phyloP scores from a whole-genome alignment of 2,329 filamentous ascomycete species.

The Trichoderma sp. region DNA sequence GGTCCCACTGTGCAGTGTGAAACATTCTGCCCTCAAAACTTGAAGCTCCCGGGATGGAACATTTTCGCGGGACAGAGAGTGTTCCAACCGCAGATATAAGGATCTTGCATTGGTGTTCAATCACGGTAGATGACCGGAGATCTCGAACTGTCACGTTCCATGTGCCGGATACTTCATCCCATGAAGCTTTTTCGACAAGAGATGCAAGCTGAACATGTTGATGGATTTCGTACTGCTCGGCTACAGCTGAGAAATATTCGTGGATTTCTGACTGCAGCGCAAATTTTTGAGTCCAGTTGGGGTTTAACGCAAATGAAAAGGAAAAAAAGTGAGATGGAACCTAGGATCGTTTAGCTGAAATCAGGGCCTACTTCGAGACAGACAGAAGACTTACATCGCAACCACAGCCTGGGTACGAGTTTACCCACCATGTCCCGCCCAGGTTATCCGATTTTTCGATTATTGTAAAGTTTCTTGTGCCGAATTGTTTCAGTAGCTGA shows the following conservation, averaged over 20 bases:
- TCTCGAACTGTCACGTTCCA: constrained; percentile 34
- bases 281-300: constrained; percentile 36
- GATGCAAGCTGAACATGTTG: constrained; percentile 32
- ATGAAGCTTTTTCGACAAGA: constrained; percentile 33
- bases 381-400: constrained; percentile 32
- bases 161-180: constrained; percentile 32
- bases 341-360: constrained; percentile 15
- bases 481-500: constrained; percentile 32
- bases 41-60: constrained; percentile 32
- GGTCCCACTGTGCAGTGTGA: constrained; percentile 37
- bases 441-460: constrained; percentile 34
- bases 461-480: constrained; percentile 34
- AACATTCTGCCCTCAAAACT: constrained; percentile 34
- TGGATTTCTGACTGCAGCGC: constrained; percentile 38
- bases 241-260: constrained; percentile 33
- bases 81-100: constrained; percentile 37
- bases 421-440: constrained; percentile 37
- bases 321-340: constrained; percentile 38
- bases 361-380: too few species aligned
- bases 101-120: constrained; percentile 27
- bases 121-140: constrained; percentile 12
- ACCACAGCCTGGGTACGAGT: constrained; percentile 38
- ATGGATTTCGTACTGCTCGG: constrained; percentile 32
- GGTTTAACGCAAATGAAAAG: constrained; percentile 38
- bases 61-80: constrained; percentile 33